Evolutionary conservation across 2,329 filamentous ascomycete genomes (phyloP), one percentile per base, ranked within the genome.

Genomic region (Emericellopsis atlantica): DNA sequence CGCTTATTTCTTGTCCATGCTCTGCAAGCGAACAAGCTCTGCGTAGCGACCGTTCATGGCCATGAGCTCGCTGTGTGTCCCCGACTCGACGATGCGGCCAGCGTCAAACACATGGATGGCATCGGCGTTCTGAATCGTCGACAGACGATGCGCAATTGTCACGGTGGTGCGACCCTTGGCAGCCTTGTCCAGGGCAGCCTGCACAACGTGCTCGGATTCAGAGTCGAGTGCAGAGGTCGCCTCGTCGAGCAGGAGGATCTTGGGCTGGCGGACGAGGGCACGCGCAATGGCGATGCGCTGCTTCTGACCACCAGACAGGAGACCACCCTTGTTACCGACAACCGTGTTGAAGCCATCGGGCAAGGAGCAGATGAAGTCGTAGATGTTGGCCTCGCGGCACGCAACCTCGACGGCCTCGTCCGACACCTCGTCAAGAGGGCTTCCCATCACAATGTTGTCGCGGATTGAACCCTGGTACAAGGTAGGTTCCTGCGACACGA

Each of bases 251-350:
- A 98, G 72, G 4, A 96, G 65, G 44, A 96, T 79, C 65, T 89
- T 93, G 1, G 90, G 90, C 51, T 95, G 84, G 15, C 84, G 90
- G 24, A 95, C 86, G 43, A 95, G 76, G 32, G 89, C 89, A 53
- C 88, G 75, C 7, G 90, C 88, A 59, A 96, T 95, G 12, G 90
- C 89, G 54, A 96, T 93, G 51, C 92, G 85, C 62, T 96, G 92
- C 61, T 95, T 95, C 62, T 98, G 92, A 32, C 92, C 92, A 57
- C 92, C 92, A 42, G 86, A 94, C 7, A 98, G 71, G 40, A 95
- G 65, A 56, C 95, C 94, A 9, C 92, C 92, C 46, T 89, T 81
- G 59, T 96, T 88, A 43, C 92, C 92, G n/a, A 96, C 92, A 48
- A 93, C 81, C 0, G 92, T 96, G 49, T 95, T 76, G 53, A 95